phyloP scores from a whole-genome alignment of 305 asterid genomes.

The Fraxinus floribunda region DNA sequence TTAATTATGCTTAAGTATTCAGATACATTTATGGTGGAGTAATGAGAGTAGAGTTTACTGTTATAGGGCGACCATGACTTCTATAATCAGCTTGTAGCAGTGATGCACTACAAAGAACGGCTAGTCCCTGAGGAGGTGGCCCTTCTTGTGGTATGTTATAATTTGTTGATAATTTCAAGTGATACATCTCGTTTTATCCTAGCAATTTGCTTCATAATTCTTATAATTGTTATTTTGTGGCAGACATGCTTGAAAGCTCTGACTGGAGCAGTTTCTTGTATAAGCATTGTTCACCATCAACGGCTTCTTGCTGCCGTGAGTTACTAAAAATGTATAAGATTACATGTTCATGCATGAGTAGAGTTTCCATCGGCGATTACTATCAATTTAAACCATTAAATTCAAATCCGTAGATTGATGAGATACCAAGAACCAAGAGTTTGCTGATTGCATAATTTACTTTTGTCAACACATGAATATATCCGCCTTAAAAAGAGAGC shows the following conservation, averaged over 20 bases:
- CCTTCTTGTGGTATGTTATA: constrained; percentile 68
- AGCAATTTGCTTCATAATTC: constrained; percentile 2
- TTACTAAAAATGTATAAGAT: constrained; percentile 9
- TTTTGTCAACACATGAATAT: not conserved
- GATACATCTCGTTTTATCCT: not conserved
- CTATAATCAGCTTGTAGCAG: constrained; percentile 60
- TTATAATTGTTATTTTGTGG: constrained; percentile 17
- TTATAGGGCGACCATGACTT: constrained; percentile 57
- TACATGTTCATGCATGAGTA: not conserved
- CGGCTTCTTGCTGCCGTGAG: constrained; percentile 74
- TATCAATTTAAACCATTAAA: not conserved
- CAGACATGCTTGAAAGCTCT: constrained; percentile 91
- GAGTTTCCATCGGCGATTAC: not conserved
- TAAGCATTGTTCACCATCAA: constrained; percentile 62
- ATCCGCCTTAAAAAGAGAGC: not conserved
- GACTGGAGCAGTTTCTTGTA: constrained; percentile 69
- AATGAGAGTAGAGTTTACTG: constrained; percentile 15
- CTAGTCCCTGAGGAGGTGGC: constrained; percentile 69
- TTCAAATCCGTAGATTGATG: not conserved
- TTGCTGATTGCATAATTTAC: not conserved
- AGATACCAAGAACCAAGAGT: not conserved
- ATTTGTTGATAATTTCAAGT: not conserved
- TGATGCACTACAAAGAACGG: constrained; percentile 46
- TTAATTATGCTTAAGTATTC: not conserved
- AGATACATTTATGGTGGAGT: not conserved